These are phyloP conservation scores for Erysiphe pulchra DNA, from an alignment of 2,329 filamentous ascomycete genomes.

Conservation along the genomic window DNA sequence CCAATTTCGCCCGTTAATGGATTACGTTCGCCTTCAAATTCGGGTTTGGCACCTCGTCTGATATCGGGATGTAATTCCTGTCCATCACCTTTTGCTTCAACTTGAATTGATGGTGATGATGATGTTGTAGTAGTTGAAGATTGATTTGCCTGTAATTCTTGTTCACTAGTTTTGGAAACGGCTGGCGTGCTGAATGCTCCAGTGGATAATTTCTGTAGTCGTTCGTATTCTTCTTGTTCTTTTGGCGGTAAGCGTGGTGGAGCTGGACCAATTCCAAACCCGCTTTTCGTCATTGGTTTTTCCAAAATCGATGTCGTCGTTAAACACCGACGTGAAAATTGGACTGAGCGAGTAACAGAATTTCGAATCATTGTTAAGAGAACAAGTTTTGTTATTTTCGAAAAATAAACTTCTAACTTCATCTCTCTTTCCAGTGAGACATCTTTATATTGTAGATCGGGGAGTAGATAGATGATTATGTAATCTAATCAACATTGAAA, in stretches of 20 bases:
- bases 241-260: conserved; percentile 71
- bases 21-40: conserved; percentile 82
- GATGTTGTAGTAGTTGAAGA: conserved; percentile 14
- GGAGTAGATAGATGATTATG: too few relatives aligned
- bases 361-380: too few relatives aligned
- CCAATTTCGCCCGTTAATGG: conserved; percentile 88
- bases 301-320: too few relatives aligned
- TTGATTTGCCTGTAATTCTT: conserved; percentile 21
- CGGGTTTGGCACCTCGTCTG: conserved; percentile 53
- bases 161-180: conserved; percentile 2
- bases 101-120: conserved; percentile 10
- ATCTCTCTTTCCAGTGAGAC: too few relatives aligned
- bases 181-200: conserved; percentile 21
- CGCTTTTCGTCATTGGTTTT: too few relatives aligned
- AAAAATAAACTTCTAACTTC: too few relatives aligned
- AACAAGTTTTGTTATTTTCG: too few relatives aligned
- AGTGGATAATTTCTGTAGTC: conserved; percentile 53
- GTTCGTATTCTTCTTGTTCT: conserved; percentile 76
- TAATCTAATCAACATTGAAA: too few relatives aligned
- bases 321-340: too few relatives aligned
- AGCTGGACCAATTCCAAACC: conserved; percentile 30
- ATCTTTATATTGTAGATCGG: too few relatives aligned
- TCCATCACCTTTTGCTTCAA: conserved; percentile 28
- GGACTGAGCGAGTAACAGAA: too few relatives aligned
- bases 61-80: conserved; percentile 46